Percentiles rank a stretch among this genome's conserved stretches.
Conservation (phyloP, 345 rosid species). For the Euphorbia peplus region DNA sequence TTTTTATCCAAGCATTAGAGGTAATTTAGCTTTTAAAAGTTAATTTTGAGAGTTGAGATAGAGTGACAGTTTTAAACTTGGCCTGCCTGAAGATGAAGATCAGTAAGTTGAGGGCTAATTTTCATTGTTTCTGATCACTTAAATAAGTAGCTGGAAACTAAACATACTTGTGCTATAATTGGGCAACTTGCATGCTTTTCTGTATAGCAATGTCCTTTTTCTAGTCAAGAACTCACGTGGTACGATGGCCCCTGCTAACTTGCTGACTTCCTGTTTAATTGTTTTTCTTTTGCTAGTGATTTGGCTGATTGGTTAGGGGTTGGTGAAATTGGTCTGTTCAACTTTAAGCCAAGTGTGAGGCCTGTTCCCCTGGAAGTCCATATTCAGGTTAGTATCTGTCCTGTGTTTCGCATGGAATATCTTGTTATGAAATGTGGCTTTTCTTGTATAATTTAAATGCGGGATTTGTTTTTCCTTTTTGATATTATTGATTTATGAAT, state of each 20-base stretch:
- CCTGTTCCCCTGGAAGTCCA: slow-evolving; percentile 99
- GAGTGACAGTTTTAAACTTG: too few species aligned
- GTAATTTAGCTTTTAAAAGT: too few species aligned
- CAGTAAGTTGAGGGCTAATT: neutral
- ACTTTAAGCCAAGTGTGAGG: slow-evolving; percentile 98
- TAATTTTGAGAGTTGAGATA: too few species aligned
- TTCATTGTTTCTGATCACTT: neutral
- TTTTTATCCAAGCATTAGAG: too few species aligned
- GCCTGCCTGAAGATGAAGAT: neutral
- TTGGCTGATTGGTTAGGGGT: slow-evolving; percentile 99
- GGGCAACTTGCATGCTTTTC: neutral
- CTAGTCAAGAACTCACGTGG: neutral
- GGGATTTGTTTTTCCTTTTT: neutral
- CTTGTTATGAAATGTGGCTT: neutral
- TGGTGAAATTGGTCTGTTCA: slow-evolving; percentile 86
- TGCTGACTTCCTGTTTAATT: slow-evolving; percentile 1
- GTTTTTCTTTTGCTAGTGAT: slow-evolving; percentile 49
- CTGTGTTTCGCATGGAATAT: slow-evolving; percentile 11
- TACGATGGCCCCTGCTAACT: neutral
- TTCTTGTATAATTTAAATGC: too few species aligned
- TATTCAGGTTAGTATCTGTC: slow-evolving; percentile 71
- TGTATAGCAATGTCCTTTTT: neutral
- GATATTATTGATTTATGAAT: neutral
- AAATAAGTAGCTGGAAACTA: neutral
- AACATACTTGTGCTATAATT: neutral